Conservation (phyloP, 2,329 filamentous ascomycete species). For the Didymellaceae sp. region DNA sequence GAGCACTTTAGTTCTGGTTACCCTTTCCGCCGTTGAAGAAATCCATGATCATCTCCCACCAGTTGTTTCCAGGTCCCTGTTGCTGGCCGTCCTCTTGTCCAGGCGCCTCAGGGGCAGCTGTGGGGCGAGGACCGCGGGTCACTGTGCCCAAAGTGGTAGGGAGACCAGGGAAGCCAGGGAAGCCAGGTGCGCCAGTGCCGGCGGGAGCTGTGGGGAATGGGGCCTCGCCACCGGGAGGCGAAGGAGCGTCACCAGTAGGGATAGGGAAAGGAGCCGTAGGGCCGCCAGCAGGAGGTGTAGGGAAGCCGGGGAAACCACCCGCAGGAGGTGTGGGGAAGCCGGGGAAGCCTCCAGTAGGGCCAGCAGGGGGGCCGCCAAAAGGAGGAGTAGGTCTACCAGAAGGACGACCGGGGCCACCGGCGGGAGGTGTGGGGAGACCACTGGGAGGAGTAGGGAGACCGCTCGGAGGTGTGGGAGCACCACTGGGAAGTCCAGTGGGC, state of each 20-base stretch:
- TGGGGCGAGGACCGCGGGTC: conserved; percentile 23
- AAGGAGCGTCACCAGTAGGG: conserved; percentile 4
- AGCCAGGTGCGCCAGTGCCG: conserved; percentile 10
- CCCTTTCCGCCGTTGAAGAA: background rate
- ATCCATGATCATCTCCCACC: background rate
- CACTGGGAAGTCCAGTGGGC: conserved; percentile 4
- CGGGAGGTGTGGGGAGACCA: background rate
- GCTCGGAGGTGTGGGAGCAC: background rate
- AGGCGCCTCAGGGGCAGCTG: conserved; percentile 10
- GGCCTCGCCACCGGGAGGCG: conserved; percentile 1
- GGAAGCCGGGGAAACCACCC: background rate
- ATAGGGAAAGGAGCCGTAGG: background rate
- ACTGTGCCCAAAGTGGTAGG: conserved; percentile 16
- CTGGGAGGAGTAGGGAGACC: background rate
- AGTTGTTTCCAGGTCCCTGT: conserved; percentile 6
- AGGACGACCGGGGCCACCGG: background rate
- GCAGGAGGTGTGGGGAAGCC: background rate
- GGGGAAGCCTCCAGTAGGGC: no score
- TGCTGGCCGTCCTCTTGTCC: conserved; percentile 4
- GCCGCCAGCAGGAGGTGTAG: background rate
- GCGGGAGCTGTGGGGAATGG: conserved; percentile 8
- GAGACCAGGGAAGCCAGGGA: conserved; percentile 8
- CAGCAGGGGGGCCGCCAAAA: no score
- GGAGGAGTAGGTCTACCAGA: background rate
- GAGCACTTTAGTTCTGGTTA: background rate